These are phyloP conservation scores for Apiosordaria backusii DNA, from an alignment of 495 filamentous ascomycete genomes.

Conservation along the genomic window DNA sequence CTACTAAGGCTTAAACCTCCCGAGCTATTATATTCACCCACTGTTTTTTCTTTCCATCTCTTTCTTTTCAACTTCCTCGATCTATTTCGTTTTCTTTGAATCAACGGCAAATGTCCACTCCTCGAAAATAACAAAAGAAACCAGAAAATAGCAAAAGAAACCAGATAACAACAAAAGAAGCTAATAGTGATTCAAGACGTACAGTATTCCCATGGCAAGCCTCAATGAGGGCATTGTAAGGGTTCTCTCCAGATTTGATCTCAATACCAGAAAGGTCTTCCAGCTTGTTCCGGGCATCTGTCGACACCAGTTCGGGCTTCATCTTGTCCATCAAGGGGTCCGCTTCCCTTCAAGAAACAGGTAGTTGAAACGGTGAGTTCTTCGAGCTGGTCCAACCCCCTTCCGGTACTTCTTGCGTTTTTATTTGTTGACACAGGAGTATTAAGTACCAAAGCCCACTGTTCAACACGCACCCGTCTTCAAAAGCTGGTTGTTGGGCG, in stretches of 20 bases:
- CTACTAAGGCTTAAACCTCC: no score
- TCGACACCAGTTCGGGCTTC: conserved; percentile 35
- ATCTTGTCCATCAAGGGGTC: not conserved
- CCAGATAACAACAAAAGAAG: not conserved
- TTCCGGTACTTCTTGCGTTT: not conserved
- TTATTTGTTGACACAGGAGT: not conserved
- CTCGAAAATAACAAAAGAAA: not conserved
- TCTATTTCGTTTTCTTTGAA: no score
- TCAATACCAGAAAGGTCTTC: conserved; percentile 55
- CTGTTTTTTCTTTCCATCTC: not conserved
- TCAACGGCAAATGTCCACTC: no score
- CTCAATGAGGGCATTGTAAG: conserved; percentile 71
- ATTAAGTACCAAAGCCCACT: not conserved
- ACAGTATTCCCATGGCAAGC: conserved; percentile 59
- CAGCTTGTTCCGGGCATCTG: conserved; percentile 50
- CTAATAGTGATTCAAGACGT: conserved; percentile 27
- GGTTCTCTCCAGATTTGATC: conserved; percentile 55
- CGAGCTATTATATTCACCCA: no score
- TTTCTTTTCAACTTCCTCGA: not conserved
- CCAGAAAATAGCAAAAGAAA: not conserved
- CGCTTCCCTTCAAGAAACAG: not conserved
- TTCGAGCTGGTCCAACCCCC: not conserved
- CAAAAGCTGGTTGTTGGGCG: not conserved
- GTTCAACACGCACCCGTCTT: no score
- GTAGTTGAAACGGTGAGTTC: not conserved